These are phyloP conservation scores for Cornus florida DNA, from an alignment of 148 eudicot genomes.

Conservation along the genomic window DNA sequence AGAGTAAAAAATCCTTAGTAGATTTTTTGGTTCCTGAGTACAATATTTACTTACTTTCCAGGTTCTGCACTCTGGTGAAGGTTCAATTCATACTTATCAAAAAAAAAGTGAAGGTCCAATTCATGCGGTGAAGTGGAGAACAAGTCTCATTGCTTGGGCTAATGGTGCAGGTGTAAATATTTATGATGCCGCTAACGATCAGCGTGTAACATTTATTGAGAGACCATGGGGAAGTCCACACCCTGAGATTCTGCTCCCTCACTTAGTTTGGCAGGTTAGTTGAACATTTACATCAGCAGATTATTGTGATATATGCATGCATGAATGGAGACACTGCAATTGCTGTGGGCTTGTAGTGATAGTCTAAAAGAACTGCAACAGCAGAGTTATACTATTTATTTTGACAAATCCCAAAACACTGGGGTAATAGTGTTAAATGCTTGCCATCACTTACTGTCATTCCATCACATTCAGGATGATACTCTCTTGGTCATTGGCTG, in stretches of 20 bases:
- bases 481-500: slow-evolving; percentile 91
- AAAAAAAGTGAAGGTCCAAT: slow-evolving; percentile 99
- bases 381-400: not conserved
- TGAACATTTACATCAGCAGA: not conserved
- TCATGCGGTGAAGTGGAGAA: slow-evolving; percentile 92
- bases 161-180: slow-evolving; percentile 95
- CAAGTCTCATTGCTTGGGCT: slow-evolving; percentile 92
- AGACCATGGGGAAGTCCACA: slow-evolving; percentile 95
- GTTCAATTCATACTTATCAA: slow-evolving; percentile 96
- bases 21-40: slow-evolving; percentile 12
- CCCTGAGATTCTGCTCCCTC: slow-evolving; percentile 92
- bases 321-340: not conserved
- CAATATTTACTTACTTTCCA: slow-evolving; percentile 23
- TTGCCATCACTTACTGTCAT: slow-evolving; percentile 21
- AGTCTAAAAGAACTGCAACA: slow-evolving; percentile 2
- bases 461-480: slow-evolving; percentile 71
- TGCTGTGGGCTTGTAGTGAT: not conserved
- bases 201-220: slow-evolving; percentile 85
- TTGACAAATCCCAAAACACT: slow-evolving; percentile 1
- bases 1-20: not conserved
- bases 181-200: slow-evolving; percentile 84
- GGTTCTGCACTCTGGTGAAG: slow-evolving; percentile 97
- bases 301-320: not conserved
- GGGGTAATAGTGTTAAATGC: slow-evolving; percentile 11
- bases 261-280: slow-evolving; percentile 96